Evolutionary conservation across 2,329 filamentous ascomycete genomes (phyloP).

Genomic region (Fonsecaea pedrosoi): DNA sequence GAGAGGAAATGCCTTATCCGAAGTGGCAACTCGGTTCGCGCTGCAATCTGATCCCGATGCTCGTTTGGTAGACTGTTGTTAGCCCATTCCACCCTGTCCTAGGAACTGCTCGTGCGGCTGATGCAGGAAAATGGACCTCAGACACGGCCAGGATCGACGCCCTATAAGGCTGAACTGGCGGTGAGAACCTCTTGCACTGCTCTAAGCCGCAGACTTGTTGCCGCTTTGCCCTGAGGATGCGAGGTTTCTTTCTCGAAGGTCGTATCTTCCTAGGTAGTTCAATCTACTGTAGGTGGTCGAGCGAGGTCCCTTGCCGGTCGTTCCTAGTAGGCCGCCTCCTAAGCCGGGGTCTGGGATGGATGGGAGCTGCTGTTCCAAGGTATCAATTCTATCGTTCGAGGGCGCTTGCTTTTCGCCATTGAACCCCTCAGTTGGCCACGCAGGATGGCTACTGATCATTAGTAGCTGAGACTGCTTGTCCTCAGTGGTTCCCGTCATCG

Average conservation of each 20-base stretch:
- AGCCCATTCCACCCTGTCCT: neutral
- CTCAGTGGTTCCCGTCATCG: constrained; percentile 6
- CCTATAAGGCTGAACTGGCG: constrained; percentile 2
- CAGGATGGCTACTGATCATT: constrained; percentile 2
- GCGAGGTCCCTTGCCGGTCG: neutral
- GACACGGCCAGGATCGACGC: neutral
- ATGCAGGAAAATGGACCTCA: neutral
- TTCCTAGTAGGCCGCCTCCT: neutral
- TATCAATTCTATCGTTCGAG: neutral
- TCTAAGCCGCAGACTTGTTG: neutral
- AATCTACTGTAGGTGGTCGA: neutral
- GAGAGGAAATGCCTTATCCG: neutral
- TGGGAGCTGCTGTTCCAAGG: neutral
- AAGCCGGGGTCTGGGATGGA: neutral
- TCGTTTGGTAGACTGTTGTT: constrained; percentile 1
- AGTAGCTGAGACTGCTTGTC: neutral
- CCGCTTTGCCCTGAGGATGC: neutral
- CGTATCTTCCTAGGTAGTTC: neutral
- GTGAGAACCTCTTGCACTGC: neutral
- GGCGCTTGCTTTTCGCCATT: neutral
- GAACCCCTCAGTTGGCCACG: neutral
- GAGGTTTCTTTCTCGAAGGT: neutral
- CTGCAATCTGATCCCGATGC: neutral
- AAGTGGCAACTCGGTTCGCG: neutral
- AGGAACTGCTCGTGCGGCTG: neutral